Conservation (phyloP, 768 basidiomycete species). For the Mycena indigotica region DNA sequence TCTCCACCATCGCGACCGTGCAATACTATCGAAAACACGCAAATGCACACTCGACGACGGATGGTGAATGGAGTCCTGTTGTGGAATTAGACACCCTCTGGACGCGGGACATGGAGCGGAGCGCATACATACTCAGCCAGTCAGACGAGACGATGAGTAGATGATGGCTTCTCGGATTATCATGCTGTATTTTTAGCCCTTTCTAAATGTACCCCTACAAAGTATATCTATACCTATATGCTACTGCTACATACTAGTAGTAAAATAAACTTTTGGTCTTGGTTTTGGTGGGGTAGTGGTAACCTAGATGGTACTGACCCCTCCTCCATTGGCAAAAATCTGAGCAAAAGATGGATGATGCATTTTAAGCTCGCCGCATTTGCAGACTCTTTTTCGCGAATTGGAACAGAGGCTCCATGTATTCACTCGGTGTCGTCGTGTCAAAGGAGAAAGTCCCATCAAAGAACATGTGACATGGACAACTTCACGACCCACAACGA, state of each 20-base stretch:
- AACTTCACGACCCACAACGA: too few species aligned
- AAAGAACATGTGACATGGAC: too few species aligned
- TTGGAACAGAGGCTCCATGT: too few species aligned
- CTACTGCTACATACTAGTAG: too few species aligned
- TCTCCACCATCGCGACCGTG: conserved; percentile 7
- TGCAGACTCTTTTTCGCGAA: too few species aligned
- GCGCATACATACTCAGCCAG: not conserved
- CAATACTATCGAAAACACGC: not conserved
- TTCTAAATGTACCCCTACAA: not conserved
- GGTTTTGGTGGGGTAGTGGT: not conserved
- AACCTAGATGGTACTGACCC: too few species aligned
- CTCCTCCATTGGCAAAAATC: too few species aligned
- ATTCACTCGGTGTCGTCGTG: too few species aligned
- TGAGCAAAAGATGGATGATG: too few species aligned
- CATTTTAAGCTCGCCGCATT: too few species aligned
- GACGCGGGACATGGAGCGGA: conserved; percentile 15
- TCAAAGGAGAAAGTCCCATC: too few species aligned
- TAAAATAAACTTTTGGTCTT: not conserved
- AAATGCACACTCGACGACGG: not conserved
- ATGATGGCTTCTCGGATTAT: not conserved
- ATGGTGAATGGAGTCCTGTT: not conserved
- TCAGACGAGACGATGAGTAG: not conserved
- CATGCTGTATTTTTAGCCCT: not conserved
- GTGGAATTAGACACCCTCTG: conserved; percentile 14
- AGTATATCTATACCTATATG: not conserved